Evolutionary conservation across 2,329 filamentous ascomycete species (phyloP), one percentile per base, ranked within the genome.

Genomic region (Myriangium duriaei): DNA sequence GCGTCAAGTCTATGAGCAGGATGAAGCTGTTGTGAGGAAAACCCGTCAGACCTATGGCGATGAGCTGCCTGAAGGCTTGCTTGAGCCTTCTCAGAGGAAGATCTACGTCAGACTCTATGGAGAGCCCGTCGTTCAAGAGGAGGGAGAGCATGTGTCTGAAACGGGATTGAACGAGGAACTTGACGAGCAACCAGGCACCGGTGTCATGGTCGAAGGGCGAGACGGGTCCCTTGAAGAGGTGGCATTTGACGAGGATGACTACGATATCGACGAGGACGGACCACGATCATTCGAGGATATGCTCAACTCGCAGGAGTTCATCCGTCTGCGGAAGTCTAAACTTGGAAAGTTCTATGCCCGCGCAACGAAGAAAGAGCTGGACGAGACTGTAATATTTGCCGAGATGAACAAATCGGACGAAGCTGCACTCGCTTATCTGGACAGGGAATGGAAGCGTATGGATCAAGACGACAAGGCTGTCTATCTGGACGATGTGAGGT

Each of bases 41-140:
- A 79, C 83, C 24, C 75, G 80, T 49, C 78, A 83, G 45, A 68
- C 74, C 6, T 92, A 85, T 56, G 79, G 85, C 44, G 78, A 91
- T 51, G 77, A 71, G 0, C 59, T 95, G 15, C 87, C 87, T 0
- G 72, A 75, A 19, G 76, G 71, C 21, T 74, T 83, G 49, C 58
- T 95, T 36, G 76, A 67, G 21, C 66, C 69, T 1, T 72, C 80
- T 37, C 86, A 94, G 56, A 77, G 80, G 50, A 64, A 63, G 33
- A 62, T 93, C 1, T 94, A 93, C 57, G 76, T 81, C 52, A 70
- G 85, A 45, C 62, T 93, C 11, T 95, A 91, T 55, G 88, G 87
- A 1, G 67, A 77, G 21, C 84, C 86, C 2, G 79, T 74, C 2
- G 57, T 52, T 5, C 67, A 71, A 1, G 75, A 78, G 41, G 73